phyloP scores from a whole-genome alignment of 345 rosid species.

The Dipteronia sinensis region DNA sequence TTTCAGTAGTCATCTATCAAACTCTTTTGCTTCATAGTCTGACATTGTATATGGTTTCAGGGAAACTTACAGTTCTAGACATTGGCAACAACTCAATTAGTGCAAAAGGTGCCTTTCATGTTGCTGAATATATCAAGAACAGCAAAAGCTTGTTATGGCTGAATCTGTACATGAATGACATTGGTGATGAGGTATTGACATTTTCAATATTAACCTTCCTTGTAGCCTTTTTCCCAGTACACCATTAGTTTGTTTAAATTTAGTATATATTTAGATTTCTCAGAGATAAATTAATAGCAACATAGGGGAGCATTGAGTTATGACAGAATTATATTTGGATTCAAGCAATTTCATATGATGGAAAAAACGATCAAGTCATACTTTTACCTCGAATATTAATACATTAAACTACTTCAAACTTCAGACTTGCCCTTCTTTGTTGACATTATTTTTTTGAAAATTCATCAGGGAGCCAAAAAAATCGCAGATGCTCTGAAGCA shows the following conservation, averaged over 20 bases:
- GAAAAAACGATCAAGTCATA: background rate
- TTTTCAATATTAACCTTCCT: conserved; percentile 11
- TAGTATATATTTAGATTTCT: background rate
- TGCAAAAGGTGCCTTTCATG: conserved; percentile 79
- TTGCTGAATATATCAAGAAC: conserved; percentile 83
- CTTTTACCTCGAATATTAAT: background rate
- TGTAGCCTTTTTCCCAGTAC: background rate
- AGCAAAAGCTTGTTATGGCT: conserved; percentile 91
- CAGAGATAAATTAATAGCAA: background rate
- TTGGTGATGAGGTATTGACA: conserved; percentile 79
- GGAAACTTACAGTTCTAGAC: conserved; percentile 70
- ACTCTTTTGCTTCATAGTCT: conserved; percentile 15
- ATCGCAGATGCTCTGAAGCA: conserved; percentile 88
- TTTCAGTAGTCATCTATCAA: conserved; percentile 12
- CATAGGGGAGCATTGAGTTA: background rate
- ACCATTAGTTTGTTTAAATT: background rate
- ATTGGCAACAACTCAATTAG: conserved; percentile 90
- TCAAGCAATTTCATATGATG: conserved; percentile 5
- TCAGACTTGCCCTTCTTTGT: conserved; percentile 12
- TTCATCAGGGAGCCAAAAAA: conserved; percentile 79
- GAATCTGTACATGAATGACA: conserved; percentile 96
- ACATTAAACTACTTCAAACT: background rate
- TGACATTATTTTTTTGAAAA: conserved; percentile 20
- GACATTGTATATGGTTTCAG: conserved; percentile 42
- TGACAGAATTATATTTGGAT: background rate